phyloP scores from a whole-genome alignment of 2,329 filamentous ascomycete species.

The Fusarium verrucosum region DNA sequence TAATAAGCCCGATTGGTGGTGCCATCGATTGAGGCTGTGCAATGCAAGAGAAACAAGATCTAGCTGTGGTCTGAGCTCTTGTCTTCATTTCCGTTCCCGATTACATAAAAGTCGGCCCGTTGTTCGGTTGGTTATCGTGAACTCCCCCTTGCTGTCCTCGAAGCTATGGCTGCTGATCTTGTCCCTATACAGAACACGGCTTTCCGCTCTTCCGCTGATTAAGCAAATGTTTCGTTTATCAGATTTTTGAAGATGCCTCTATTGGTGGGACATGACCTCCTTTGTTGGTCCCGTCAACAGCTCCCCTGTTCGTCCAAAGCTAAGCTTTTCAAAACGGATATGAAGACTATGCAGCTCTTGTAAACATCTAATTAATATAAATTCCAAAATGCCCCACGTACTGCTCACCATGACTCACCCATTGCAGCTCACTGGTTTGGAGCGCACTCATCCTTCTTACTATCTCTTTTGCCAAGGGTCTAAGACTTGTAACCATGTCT shows the following conservation, averaged over 20 bases:
- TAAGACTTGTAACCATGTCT: slow-evolving; percentile 16
- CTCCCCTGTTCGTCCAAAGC: not conserved
- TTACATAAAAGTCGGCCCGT: not conserved
- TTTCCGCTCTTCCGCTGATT: not conserved
- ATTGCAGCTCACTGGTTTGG: slow-evolving; percentile 26
- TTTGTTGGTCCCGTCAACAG: not conserved
- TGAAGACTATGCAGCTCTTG: not conserved
- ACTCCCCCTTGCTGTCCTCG: not conserved
- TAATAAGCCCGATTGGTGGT: not conserved
- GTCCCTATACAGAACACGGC: not conserved
- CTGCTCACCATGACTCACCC: slow-evolving; percentile 19
- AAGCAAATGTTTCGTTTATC: not conserved
- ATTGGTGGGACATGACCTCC: not conserved
- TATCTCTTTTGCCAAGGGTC: not conserved
- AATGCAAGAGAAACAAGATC: slow-evolving; percentile 1
- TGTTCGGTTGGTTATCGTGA: accelerated
- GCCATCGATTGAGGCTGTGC: not conserved
- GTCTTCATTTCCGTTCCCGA: not conserved
- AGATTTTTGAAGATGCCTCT: not conserved
- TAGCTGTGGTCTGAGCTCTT: not conserved
- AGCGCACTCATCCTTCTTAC: not conserved
- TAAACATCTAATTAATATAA: slow-evolving; percentile 8
- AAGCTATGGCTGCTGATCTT: not conserved
- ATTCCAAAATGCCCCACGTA: slow-evolving; percentile 17
- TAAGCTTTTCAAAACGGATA: not conserved